Percentiles rank a stretch among this genome's conserved stretches.
phyloP scores from a whole-genome alignment of 2,329 filamentous ascomycete genomes.

The Dactylellina leptospora region DNA sequence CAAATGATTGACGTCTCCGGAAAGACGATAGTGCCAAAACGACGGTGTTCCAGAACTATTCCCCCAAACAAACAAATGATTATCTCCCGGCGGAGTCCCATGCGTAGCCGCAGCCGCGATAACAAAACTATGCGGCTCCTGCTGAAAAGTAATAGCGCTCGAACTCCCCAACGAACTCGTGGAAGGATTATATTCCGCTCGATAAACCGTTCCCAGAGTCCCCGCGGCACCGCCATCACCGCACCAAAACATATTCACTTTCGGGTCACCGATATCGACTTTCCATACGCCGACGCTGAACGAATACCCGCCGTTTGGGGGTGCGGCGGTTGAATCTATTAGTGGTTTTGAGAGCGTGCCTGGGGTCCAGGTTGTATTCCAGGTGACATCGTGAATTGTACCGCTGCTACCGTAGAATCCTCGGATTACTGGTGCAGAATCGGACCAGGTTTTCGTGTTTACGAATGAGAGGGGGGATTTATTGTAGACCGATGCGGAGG shows the following conservation, averaged over 20 bases:
- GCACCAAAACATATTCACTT: conserved; percentile 25
- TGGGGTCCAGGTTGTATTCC: conserved; percentile 17
- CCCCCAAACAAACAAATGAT: conserved; percentile 38
- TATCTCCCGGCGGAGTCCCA: conserved; percentile 4
- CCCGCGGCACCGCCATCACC: conserved; percentile 22
- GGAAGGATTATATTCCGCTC: conserved; percentile 1
- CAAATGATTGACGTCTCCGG: conserved; percentile 3
- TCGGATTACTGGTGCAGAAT: conserved; percentile 5
- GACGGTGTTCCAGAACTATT: conserved; percentile 12
- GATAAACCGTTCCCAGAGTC: conserved; percentile 20
- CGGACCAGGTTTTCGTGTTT: conserved; percentile 33
- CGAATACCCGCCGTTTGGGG: conserved; percentile 20
- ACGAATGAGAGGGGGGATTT: conserved; percentile 30
- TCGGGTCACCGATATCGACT: conserved; percentile 19
- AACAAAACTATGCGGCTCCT: conserved; percentile 28
- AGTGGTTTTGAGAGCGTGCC: conserved; percentile 14
- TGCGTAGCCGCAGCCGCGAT: conserved; percentile 11
- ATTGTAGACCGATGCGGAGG: background rate
- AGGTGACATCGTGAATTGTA: conserved; percentile 17
- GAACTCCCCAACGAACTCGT: conserved; percentile 9
- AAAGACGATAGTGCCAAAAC: conserved; percentile 32
- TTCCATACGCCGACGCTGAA: conserved; percentile 22
- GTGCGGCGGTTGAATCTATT: conserved; percentile 3
- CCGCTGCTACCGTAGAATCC: conserved; percentile 14
- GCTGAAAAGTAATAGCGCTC: conserved; percentile 19